phyloP scores from a whole-genome alignment of 805 yeast genomes.

The Hanseniaspora pseudoguilliermondii region DNA sequence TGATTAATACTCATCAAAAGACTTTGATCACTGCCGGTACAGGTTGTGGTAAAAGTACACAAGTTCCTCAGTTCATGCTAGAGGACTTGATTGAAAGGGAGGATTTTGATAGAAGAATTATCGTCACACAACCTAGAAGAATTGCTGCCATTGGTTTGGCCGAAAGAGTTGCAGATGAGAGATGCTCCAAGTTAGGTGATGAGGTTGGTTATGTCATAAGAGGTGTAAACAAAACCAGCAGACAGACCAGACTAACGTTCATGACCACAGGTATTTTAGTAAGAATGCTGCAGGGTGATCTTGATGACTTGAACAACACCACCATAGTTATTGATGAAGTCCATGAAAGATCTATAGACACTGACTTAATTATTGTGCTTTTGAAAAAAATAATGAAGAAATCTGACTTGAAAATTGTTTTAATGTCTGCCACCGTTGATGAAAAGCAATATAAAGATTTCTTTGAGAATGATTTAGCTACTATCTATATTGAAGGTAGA shows the following conservation, averaged over 20 bases:
- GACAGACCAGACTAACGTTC: conserved; percentile 61
- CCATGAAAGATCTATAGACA: conserved; percentile 88
- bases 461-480: conserved; percentile 44
- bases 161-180: conserved; percentile 78
- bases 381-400: conserved; percentile 50
- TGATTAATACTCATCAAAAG: conserved; percentile 48
- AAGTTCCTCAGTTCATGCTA: conserved; percentile 75
- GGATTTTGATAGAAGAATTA: conserved; percentile 39
- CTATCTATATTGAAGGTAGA: conserved; percentile 79
- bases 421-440: conserved; percentile 93
- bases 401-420: conserved; percentile 42
- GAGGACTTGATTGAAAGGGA: conserved; percentile 46
- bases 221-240: conserved; percentile 64
- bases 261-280: conserved; percentile 87
- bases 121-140: conserved; percentile 93
- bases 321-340: conserved; percentile 84
- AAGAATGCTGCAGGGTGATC: conserved; percentile 56
- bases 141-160: conserved; percentile 91
- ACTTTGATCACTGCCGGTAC: conserved; percentile 89
- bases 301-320: conserved; percentile 38
- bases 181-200: conserved; percentile 35
- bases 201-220: conserved; percentile 84
- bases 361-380: conserved; percentile 70
- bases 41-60: conserved; percentile 95
- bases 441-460: conserved; percentile 52